Base-by-base conservation (phyloP, 352 stramenopile genomes). In the Globisporangium emineosum region DNA sequence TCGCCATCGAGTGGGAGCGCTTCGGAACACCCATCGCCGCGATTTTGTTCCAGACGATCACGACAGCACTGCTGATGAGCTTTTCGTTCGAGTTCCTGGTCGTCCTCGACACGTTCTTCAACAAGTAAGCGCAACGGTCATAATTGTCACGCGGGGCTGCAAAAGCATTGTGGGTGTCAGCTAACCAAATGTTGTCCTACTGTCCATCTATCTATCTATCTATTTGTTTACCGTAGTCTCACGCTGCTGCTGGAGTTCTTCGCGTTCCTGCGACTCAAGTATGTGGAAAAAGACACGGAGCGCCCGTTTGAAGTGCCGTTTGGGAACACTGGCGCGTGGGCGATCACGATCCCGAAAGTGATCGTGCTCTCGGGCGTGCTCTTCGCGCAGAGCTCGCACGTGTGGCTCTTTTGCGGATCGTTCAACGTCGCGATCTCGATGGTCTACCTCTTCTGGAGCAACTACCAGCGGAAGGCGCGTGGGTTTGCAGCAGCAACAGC, bases 41-140 rank as follows among this genome's bases (percentile, higher is more conserved):
- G 10, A 73, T 95, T 32, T 60, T 91, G 37, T 87, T 92, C 60
- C 84, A 95, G 67, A 90, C 84, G 0, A 4, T 78, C 65, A 92
- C 84, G 50, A 92, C 83, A 0, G 81, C 77, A 15, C 58, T 92
- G 40, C 81, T 95, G 57, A 95, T 95, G 86, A 91, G 78, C 63
- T 93, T 91, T 55, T 91, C 82, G 32, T 95, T 95, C 57, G 76
- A 88, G 70, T 86, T 87, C 37, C 71, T 94, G 42, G 86, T 93
- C 21, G 78, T 93, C 15, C 64, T 94, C 10, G 86, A 94, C 67
- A 95, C 86, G 0, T 90, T 92, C 64, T 93, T 92, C 74, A 94
- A 94, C 81, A 94, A 94, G 82, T 93, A 75, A 57, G 82, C 88
- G 5, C 3, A 13, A n/a, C 21, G 15, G 51, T 57, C 21, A 13